These are phyloP conservation scores for Phaeosphaeria sp. DNA, from an alignment of 2,329 filamentous ascomycete genomes.

Conservation along the genomic window DNA sequence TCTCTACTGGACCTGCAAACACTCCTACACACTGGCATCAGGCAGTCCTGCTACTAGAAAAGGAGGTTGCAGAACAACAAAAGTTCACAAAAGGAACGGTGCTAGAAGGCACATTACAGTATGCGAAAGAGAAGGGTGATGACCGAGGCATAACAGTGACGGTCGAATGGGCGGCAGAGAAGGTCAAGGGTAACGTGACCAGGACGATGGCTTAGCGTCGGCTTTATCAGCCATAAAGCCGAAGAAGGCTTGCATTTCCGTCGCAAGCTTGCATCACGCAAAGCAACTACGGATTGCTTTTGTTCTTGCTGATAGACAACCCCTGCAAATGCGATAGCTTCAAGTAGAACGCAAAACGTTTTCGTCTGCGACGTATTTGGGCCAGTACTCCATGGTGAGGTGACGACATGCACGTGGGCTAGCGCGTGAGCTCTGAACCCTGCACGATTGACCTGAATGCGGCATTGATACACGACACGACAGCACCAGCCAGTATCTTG, in stretches of 20 bases:
- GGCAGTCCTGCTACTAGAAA: constrained; percentile 74
- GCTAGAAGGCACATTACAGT: constrained; percentile 72
- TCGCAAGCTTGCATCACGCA: not conserved
- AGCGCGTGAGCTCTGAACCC: not conserved
- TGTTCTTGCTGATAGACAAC: no score
- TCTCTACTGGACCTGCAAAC: constrained; percentile 82
- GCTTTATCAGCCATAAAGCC: not conserved
- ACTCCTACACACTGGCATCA: constrained; percentile 91
- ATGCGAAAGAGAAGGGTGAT: constrained; percentile 65
- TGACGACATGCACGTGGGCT: not conserved
- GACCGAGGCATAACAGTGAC: constrained; percentile 50
- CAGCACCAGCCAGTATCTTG: not conserved
- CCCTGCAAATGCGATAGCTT: no score
- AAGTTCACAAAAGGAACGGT: constrained; percentile 64
- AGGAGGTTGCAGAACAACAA: constrained; percentile 56
- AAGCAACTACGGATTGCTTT: not conserved
- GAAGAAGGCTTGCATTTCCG: not conserved
- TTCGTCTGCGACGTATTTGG: no score
- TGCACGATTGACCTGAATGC: not conserved
- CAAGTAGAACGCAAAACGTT: no score
- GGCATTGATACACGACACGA: not conserved
- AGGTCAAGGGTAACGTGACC: constrained; percentile 40
- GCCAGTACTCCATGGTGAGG: not conserved
- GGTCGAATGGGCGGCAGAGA: constrained; percentile 46
- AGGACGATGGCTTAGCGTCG: constrained; percentile 35